These are phyloP conservation scores for Quercus dentata DNA, from an alignment of 306 rosid species.

Conservation along the genomic window DNA sequence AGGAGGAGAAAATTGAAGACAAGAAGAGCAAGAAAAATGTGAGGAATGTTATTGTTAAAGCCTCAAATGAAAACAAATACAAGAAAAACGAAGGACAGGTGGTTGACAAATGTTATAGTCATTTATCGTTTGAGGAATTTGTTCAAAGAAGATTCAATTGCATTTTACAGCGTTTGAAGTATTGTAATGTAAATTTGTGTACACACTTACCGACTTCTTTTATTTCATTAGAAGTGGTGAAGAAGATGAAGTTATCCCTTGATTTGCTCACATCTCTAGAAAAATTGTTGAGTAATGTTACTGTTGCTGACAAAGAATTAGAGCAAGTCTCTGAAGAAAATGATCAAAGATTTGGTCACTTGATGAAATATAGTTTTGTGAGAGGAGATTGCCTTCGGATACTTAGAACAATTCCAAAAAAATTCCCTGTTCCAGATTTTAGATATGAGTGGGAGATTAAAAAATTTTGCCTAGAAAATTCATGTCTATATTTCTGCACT, in stretches of 20 bases:
- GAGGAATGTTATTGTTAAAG: too few relatives aligned
- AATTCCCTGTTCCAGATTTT: slow-evolving; percentile 15
- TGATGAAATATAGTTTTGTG: slow-evolving; percentile 4
- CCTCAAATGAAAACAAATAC: slow-evolving; percentile 2
- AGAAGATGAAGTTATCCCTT: slow-evolving; percentile 8
- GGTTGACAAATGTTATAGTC: neutral
- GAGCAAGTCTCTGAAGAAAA: neutral
- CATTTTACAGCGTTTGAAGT: slow-evolving; percentile 11
- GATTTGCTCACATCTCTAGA: slow-evolving; percentile 12
- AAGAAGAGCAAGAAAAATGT: too few relatives aligned
- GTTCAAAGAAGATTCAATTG: slow-evolving; percentile 8
- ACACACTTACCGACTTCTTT: slow-evolving; percentile 47
- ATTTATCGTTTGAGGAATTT: slow-evolving; percentile 24
- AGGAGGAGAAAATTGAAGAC: too few relatives aligned
- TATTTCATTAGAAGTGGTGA: slow-evolving; percentile 23
- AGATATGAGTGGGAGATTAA: neutral
- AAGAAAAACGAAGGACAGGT: neutral
- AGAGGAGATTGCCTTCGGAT: slow-evolving; percentile 1
- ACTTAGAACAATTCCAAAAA: slow-evolving; percentile 25
- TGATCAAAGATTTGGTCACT: neutral
- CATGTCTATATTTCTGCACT: too few relatives aligned
- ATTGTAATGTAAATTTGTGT: slow-evolving; percentile 11
- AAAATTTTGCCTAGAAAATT: slow-evolving; percentile 29
- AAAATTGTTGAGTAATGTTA: slow-evolving; percentile 3
- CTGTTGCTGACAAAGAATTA: slow-evolving; percentile 3